These are phyloP conservation scores for Fraxinus sp. DNA, from an alignment of 305 asterid genomes.

Conservation along the genomic window DNA sequence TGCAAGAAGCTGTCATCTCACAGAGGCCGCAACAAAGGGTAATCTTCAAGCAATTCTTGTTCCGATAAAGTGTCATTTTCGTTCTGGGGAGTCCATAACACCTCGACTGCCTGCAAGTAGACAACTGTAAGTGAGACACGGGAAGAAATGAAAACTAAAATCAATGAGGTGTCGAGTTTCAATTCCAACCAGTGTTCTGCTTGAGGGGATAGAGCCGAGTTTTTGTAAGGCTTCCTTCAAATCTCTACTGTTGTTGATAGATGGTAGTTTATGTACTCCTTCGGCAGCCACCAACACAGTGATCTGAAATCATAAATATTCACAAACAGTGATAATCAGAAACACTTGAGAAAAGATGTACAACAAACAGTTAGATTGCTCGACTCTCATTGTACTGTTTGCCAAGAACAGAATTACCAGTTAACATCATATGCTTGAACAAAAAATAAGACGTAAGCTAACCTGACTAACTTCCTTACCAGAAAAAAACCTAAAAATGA, in stretches of 20 bases:
- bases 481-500: neutral
- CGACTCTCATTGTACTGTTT: neutral
- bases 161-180: neutral
- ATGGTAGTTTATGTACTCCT: slow-evolving; percentile 70
- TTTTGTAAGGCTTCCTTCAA: slow-evolving; percentile 68
- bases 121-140: slow-evolving; percentile 14
- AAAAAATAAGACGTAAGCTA: neutral
- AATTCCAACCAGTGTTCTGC: slow-evolving; percentile 54
- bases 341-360: neutral
- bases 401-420: neutral
- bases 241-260: slow-evolving; percentile 65
- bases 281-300: slow-evolving; percentile 89
- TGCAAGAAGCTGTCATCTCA: slow-evolving; percentile 27
- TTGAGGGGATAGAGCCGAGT: slow-evolving; percentile 57
- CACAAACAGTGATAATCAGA: neutral
- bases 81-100: slow-evolving; percentile 86
- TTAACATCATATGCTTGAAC: neutral
- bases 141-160: slow-evolving; percentile 10
- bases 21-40: slow-evolving; percentile 73
- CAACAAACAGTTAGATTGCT: neutral
- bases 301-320: slow-evolving; percentile 42
- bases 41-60: slow-evolving; percentile 75
- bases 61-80: slow-evolving; percentile 74
- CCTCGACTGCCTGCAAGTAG: slow-evolving; percentile 74
- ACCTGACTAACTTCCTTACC: neutral